phyloP scores from a whole-genome alignment of 148 eudicot species.

The Fagopyrum homotropicum region DNA sequence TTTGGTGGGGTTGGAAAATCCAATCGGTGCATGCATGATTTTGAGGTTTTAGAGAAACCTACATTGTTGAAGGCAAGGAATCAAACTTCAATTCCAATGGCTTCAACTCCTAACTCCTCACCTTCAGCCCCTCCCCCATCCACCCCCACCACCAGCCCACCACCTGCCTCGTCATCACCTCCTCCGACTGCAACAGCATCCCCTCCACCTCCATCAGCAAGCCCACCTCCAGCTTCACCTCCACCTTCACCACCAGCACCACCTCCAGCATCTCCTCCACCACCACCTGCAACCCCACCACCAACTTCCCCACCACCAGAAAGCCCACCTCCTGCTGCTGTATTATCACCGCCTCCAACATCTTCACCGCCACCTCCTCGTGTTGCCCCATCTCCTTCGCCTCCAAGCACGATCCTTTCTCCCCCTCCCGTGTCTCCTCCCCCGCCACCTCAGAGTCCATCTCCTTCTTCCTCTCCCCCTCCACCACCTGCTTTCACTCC shows the following conservation, averaged over 20 bases:
- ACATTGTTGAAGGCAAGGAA: slow-evolving; percentile 20
- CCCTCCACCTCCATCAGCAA: slow-evolving; percentile 12
- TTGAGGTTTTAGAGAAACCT: slow-evolving; percentile 16
- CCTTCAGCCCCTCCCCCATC: slow-evolving; percentile 27
- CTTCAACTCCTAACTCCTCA: slow-evolving; percentile 43
- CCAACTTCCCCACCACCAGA: slow-evolving; percentile 14
- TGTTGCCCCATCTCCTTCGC: slow-evolving; percentile 15
- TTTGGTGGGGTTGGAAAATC: background rate
- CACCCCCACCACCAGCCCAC: slow-evolving; percentile 22
- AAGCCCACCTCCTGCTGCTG: slow-evolving; percentile 6
- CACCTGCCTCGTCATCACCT: slow-evolving; percentile 11
- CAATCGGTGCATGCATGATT: background rate
- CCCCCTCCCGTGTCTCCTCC: slow-evolving; percentile 22
- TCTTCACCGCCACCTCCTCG: slow-evolving; percentile 23
- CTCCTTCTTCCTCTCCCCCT: slow-evolving; percentile 9
- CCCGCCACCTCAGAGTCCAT: slow-evolving; percentile 19
- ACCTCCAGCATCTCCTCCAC: slow-evolving; percentile 11
- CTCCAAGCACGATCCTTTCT: background rate
- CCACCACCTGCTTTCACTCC: slow-evolving; percentile 24
- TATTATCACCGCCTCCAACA: slow-evolving; percentile 20
- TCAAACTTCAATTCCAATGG: slow-evolving; percentile 32
- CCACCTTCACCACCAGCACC: slow-evolving; percentile 2
- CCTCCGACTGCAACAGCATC: slow-evolving; percentile 13
- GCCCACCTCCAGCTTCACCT: slow-evolving; percentile 10
- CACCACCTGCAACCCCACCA: slow-evolving; percentile 16